A percentile compares a stretch with the other conserved stretches of the same genome.
Conservation (phyloP, 768 basidiomycete genomes). For the Xerocomellus amylosporus region DNA sequence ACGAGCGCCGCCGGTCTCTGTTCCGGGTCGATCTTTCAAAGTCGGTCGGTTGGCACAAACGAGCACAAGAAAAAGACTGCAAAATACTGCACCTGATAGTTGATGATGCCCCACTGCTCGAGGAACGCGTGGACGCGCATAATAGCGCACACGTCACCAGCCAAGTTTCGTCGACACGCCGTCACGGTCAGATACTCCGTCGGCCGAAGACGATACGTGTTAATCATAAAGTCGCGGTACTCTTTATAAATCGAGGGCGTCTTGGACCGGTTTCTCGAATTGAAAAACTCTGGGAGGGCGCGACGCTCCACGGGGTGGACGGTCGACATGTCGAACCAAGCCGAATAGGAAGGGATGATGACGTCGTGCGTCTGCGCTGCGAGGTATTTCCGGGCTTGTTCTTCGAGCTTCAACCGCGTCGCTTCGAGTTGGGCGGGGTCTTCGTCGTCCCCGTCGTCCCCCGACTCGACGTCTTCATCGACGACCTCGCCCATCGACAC, state of each 20-base stretch:
- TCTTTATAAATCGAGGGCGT: constrained; percentile 98
- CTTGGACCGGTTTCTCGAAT: constrained; percentile 89
- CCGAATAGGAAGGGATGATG: constrained; percentile 94
- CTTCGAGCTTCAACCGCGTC: constrained; percentile 73
- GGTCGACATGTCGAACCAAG: constrained; percentile 96
- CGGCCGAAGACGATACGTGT: constrained; percentile 93
- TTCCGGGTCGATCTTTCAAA: constrained; percentile 88
- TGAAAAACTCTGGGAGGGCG: constrained; percentile 97
- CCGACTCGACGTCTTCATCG: constrained; percentile 76
- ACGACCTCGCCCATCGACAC: constrained; percentile 79
- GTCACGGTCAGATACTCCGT: constrained; percentile 96
- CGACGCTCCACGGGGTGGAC: constrained; percentile 91
- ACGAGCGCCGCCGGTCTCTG: constrained; percentile 90
- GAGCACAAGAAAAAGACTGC: background rate
- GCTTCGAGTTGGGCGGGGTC: constrained; percentile 83
- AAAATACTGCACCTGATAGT: constrained; percentile 78
- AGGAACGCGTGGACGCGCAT: constrained; percentile 99
- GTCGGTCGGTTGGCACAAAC: constrained; percentile 2
- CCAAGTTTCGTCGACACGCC: constrained; percentile 91
- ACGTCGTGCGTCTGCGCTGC: constrained; percentile 97
- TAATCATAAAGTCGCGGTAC: constrained; percentile 99
- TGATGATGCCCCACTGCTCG: constrained; percentile 98
- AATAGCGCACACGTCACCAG: constrained; percentile 96
- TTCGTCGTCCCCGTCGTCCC: constrained; percentile 80
- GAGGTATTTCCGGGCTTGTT: constrained; percentile 90